Evolutionary conservation across 225 moss, liverwort and hornwort species (phyloP), one percentile per base, ranked within the genome.

Genomic region (Climacium dendroides): DNA sequence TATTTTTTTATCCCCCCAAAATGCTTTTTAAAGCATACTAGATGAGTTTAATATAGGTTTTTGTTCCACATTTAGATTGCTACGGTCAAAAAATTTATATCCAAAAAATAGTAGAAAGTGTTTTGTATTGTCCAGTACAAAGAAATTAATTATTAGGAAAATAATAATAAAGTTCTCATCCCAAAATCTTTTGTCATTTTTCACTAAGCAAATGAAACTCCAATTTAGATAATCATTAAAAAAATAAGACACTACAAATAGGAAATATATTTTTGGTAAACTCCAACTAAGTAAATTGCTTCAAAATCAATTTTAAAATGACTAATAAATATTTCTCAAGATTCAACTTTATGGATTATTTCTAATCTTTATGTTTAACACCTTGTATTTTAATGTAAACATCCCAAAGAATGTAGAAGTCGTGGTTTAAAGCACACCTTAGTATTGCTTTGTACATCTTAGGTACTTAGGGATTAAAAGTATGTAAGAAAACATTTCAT

Each of bases 371-470:
- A 54, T 54, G 0, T 6, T 54, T 54, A 3, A 15, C 35, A 53
- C 35, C 14, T 53, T 76, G 53, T 35, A 35, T 23, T 22, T 52
- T 53, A 23, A 53, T 53, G 15, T 24, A 53, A n/a, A 54, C 4
- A n/a, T 54, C 0, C 24, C 15, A 23, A 24, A 10, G 0, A 6
- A n/a, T 76, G 15, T 0, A 53, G 4, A 9, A 35, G 2, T 1
- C 1, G 28, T 1, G 50, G 0, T 50, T 32, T 50, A 3, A 30
- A 74, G 13, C 26, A 32, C 5, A 32, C 2, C 1, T 13, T 9
- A 9, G 2, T 34, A 34, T 75, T 32, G 7, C 1, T 3, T 0
- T 0, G 0, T 74, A 13, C 5, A 0, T 34, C 22, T 34, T 52
- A 2, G 22, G 3, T 8, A 74, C 50, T 34, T 34, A 32, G 11